phyloP scores from a whole-genome alignment of 345 rosid species.

The Mercurialis annua region DNA sequence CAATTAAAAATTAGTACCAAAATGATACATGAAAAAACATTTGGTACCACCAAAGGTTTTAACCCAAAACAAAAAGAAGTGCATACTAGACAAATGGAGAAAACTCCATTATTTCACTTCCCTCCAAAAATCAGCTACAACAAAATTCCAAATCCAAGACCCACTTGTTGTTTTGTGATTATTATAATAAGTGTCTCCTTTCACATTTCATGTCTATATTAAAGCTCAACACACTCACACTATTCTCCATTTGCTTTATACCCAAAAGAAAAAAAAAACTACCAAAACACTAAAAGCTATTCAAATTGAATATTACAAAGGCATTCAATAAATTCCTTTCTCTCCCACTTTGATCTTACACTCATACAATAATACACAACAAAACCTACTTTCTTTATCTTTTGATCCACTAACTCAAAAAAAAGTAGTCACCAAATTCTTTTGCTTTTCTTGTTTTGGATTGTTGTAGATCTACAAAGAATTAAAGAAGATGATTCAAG shows the following conservation, averaged over 20 bases:
- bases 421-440: conserved; percentile 26
- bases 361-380: conserved; percentile 27
- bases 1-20: too few species aligned
- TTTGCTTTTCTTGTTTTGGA: conserved; percentile 57
- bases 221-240: conserved; percentile 16
- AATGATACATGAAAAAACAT: too few species aligned
- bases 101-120: conserved; percentile 16
- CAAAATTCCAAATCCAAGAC: conserved; percentile 34
- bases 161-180: conserved; percentile 14
- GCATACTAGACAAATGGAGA: conserved; percentile 19
- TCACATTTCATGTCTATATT: conserved; percentile 21
- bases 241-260: conserved; percentile 27
- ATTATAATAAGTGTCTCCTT: conserved; percentile 20
- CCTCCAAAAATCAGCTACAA: conserved; percentile 27
- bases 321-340: conserved; percentile 22
- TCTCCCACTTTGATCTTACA: conserved; percentile 16
- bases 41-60: too few species aligned
- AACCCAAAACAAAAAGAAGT: too few species aligned
- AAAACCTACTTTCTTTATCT: conserved; percentile 42
- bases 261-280: conserved; percentile 8
- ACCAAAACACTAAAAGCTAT: conserved; percentile 24
- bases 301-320: conserved; percentile 26
- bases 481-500: conserved; percentile 56
- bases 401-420: conserved; percentile 40
- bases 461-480: conserved; percentile 52